A percentile compares a stretch with the other conserved stretches of the same genome.
phyloP scores from a whole-genome alignment of 345 rosid genomes.

The Geranium brycei region DNA sequence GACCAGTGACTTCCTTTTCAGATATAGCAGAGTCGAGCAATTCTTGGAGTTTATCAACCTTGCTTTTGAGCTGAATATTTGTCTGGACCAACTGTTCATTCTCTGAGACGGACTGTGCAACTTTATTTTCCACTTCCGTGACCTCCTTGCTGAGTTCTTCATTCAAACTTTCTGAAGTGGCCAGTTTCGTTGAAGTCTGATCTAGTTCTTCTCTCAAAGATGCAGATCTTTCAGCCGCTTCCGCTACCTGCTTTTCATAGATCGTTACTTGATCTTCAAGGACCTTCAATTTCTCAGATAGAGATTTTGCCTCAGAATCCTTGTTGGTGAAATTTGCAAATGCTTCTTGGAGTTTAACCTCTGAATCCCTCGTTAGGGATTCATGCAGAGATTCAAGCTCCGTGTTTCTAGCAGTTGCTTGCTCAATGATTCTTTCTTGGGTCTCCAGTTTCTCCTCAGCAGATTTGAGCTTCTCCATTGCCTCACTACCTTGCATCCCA shows the following conservation, averaged over 20 bases:
- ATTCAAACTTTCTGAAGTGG: slow-evolving; percentile 42
- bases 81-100: slow-evolving; percentile 58
- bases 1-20: slow-evolving; percentile 43
- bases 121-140: slow-evolving; percentile 44
- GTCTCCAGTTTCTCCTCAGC: slow-evolving; percentile 58
- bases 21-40: slow-evolving; percentile 37
- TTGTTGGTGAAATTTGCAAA: slow-evolving; percentile 41
- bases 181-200: slow-evolving; percentile 32
- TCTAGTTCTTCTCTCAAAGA: slow-evolving; percentile 63
- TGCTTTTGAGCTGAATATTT: slow-evolving; percentile 64
- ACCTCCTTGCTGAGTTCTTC: slow-evolving; percentile 54
- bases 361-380: slow-evolving; percentile 51
- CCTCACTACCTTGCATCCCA: slow-evolving; percentile 51
- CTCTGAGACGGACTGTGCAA: slow-evolving; percentile 45
- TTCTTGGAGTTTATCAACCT: slow-evolving; percentile 66
- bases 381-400: slow-evolving; percentile 58
- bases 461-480: slow-evolving; percentile 57
- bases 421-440: slow-evolving; percentile 43
- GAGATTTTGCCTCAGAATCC: slow-evolving; percentile 63
- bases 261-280: slow-evolving; percentile 47
- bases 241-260: slow-evolving; percentile 52
- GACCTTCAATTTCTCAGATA: slow-evolving; percentile 44
- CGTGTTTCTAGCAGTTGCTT: slow-evolving; percentile 35
- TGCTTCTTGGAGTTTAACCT: slow-evolving; percentile 47
- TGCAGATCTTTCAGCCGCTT: slow-evolving; percentile 38